Evolutionary conservation across 495 filamentous ascomycete species (phyloP).

Genomic region (Oidiodendron maius): DNA sequence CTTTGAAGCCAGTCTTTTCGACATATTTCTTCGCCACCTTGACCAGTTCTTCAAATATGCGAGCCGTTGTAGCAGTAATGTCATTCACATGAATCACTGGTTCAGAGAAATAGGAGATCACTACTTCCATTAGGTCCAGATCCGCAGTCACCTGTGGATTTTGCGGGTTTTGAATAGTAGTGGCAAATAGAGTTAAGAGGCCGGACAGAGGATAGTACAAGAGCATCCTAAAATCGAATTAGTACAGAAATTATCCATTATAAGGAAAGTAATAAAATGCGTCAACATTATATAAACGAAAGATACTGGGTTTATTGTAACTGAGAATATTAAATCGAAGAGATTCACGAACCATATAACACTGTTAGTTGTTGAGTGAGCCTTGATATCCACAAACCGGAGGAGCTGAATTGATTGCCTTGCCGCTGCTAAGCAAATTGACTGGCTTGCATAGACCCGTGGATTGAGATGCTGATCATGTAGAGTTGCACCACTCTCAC

Average conservation of each 20-base stretch:
- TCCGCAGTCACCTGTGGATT: conserved; percentile 31
- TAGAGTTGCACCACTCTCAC: background rate
- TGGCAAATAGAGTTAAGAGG: conserved; percentile 39
- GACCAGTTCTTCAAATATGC: background rate
- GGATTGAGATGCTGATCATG: background rate
- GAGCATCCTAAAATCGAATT: background rate
- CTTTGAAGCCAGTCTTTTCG: background rate
- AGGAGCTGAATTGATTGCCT: background rate
- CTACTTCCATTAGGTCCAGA: conserved; percentile 5
- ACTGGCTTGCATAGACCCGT: background rate
- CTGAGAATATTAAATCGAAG: background rate
- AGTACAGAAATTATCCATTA: background rate
- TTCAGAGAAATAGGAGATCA: background rate
- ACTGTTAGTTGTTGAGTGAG: background rate
- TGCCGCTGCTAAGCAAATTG: conserved; percentile 1
- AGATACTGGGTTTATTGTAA: too few species aligned
- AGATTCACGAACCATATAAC: background rate
- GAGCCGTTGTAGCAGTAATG: background rate
- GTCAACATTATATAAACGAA: too few species aligned
- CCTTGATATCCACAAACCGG: background rate
- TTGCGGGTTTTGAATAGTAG: conserved; percentile 37
- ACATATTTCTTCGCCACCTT: background rate
- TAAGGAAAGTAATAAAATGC: too few species aligned
- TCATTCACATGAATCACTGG: background rate
- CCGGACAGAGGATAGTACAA: conserved; percentile 31